phyloP scores from a whole-genome alignment of 305 asterid genomes.

The Ruellia speciosa region DNA sequence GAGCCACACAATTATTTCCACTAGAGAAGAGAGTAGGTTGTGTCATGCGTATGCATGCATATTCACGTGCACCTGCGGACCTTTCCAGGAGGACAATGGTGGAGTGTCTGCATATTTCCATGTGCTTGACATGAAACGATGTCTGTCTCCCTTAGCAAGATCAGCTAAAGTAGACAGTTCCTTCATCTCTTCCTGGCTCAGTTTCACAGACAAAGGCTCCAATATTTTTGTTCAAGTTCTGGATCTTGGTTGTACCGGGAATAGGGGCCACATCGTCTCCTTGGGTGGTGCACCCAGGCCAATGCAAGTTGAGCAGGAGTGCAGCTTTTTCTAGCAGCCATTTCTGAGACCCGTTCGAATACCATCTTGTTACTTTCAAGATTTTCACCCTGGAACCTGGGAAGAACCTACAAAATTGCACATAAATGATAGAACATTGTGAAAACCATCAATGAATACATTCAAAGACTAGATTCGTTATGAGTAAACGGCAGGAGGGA shows the following conservation, averaged over 20 bases:
- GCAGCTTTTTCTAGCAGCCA: slow-evolving; percentile 51
- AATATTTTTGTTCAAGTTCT: slow-evolving; percentile 44
- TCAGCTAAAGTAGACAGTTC: slow-evolving; percentile 42
- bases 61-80: too few relatives aligned
- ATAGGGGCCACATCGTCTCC: slow-evolving; percentile 47
- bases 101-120: slow-evolving; percentile 55
- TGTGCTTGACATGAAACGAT: slow-evolving; percentile 25
- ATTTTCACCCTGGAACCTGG: slow-evolving; percentile 49
- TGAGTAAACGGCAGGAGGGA: too few relatives aligned
- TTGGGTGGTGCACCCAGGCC: slow-evolving; percentile 57
- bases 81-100: slow-evolving; percentile 50
- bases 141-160: slow-evolving; percentile 44
- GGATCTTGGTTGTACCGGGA: slow-evolving; percentile 46
- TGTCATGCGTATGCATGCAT: too few relatives aligned
- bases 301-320: slow-evolving; percentile 42
- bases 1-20: too few relatives aligned
- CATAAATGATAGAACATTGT: not conserved
- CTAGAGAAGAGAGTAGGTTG: too few relatives aligned
- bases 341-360: slow-evolving; percentile 33
- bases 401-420: slow-evolving; percentile 31
- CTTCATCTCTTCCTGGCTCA: slow-evolving; percentile 39
- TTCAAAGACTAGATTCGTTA: too few relatives aligned
- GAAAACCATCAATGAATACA: not conserved
- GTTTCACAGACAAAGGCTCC: slow-evolving; percentile 49
- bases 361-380: slow-evolving; percentile 39